Conservation (phyloP, 148 eudicot genomes). For the Tetragonia tetragonoides region DNA sequence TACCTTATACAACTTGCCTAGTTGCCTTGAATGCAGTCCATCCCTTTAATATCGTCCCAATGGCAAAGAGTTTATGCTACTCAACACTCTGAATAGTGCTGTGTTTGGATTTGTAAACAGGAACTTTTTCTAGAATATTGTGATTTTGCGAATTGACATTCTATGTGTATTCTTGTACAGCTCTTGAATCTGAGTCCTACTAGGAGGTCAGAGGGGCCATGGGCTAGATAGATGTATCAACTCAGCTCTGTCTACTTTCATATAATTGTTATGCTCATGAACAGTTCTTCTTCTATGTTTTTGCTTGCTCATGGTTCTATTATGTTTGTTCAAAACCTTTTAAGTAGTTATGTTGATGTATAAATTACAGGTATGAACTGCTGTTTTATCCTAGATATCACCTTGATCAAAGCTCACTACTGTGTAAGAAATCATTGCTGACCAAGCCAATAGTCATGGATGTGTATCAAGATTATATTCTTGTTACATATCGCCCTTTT, state of each 20-base stretch:
- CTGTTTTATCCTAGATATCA: slow-evolving; percentile 98
- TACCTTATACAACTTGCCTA: no score
- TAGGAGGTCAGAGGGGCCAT: no score
- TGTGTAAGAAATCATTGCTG: slow-evolving; percentile 73
- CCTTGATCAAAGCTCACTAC: slow-evolving; percentile 94
- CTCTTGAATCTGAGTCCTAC: no score
- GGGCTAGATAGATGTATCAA: no score
- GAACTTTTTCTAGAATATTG: no score
- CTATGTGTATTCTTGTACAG: no score
- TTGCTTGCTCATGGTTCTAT: neutral
- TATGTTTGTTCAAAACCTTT: neutral
- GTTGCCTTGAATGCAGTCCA: no score
- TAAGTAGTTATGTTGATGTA: slow-evolving; percentile 1
- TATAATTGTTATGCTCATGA: neutral
- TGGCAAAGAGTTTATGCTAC: no score
- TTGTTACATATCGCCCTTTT: slow-evolving; percentile 88
- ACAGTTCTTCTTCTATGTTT: neutral
- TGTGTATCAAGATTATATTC: slow-evolving; percentile 82
- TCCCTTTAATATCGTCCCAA: no score
- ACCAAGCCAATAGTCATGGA: slow-evolving; percentile 95
- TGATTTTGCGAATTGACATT: no score
- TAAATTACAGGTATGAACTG: slow-evolving; percentile 80
- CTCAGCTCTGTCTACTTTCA: neutral
- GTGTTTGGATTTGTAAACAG: no score
- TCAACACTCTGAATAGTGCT: no score